These are phyloP conservation scores for Clavispora vitiphila DNA, from an alignment of 805 yeast species.

Conservation along the genomic window DNA sequence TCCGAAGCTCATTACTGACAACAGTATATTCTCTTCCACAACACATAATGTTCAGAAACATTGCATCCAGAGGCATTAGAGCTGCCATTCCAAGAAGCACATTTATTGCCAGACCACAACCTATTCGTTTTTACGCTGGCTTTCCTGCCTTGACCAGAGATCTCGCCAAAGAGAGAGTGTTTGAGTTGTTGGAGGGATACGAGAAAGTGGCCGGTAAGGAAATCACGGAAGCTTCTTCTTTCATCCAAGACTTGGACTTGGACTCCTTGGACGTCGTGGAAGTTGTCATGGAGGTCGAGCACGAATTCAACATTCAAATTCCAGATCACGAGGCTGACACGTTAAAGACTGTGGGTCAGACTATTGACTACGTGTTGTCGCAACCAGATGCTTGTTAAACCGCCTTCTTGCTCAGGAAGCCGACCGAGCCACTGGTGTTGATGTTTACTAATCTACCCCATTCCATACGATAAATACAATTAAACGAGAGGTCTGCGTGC, in stretches of 20 bases:
- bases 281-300: slow-evolving; percentile 44
- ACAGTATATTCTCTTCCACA: slow-evolving; percentile 1
- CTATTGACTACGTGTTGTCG: slow-evolving; percentile 37
- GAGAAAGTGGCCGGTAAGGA: slow-evolving; percentile 47
- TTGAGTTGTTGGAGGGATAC: slow-evolving; percentile 61
- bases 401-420: not conserved
- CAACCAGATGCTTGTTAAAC: slow-evolving; percentile 40
- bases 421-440: not conserved
- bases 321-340: slow-evolving; percentile 44
- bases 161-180: slow-evolving; percentile 54
- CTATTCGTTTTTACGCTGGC: slow-evolving; percentile 43
- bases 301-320: slow-evolving; percentile 43
- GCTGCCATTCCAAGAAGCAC: slow-evolving; percentile 10
- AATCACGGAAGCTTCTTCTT: slow-evolving; percentile 32
- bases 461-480: not conserved
- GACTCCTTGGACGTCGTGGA: slow-evolving; percentile 46
- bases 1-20: not conserved
- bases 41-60: slow-evolving; percentile 28
- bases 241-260: slow-evolving; percentile 39
- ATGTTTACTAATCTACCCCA: not conserved
- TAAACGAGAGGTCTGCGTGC: not conserved
- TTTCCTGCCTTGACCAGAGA: slow-evolving; percentile 61
- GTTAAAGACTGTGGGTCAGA: slow-evolving; percentile 43
- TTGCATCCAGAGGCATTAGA: slow-evolving; percentile 23
- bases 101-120: slow-evolving; percentile 12